Conservation (phyloP, 208 protist genomes). For the Leptomonas seymouri region DNA sequence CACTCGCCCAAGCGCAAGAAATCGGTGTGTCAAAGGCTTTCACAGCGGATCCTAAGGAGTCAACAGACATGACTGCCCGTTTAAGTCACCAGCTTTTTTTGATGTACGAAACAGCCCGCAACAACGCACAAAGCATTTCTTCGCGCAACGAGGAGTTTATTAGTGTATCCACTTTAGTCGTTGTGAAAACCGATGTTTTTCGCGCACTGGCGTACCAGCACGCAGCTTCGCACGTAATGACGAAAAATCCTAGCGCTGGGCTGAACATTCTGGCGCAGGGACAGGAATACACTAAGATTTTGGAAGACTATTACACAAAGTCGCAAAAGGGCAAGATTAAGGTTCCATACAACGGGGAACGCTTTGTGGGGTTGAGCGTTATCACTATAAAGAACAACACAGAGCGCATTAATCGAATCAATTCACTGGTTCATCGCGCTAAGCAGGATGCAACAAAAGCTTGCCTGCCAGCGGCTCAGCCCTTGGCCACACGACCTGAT, state of each 20-base stretch:
- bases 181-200: constrained; percentile 61
- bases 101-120: constrained; percentile 48
- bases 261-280: constrained; percentile 41
- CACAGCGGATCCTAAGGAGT: constrained; percentile 41
- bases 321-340: constrained; percentile 43
- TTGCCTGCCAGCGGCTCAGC: constrained; percentile 30
- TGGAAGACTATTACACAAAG: constrained; percentile 37
- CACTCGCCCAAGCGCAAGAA: constrained; percentile 71
- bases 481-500: constrained; percentile 31
- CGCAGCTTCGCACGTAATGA: constrained; percentile 44
- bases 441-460: constrained; percentile 30
- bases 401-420: constrained; percentile 54
- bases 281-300: constrained; percentile 22
- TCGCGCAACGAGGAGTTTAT: constrained; percentile 36
- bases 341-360: constrained; percentile 38
- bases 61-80: constrained; percentile 30
- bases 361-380: constrained; percentile 41
- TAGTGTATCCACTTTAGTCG: constrained; percentile 35
- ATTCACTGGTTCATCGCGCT: constrained; percentile 60
- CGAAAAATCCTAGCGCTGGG: constrained; percentile 42
- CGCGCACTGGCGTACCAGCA: constrained; percentile 46
- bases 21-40: constrained; percentile 54
- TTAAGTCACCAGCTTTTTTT: constrained; percentile 60
- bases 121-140: constrained; percentile 20
- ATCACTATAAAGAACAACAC: constrained; percentile 37